Evolutionary conservation across 2,329 filamentous ascomycete species (phyloP).

Genomic region (Xylariaceae sp.): DNA sequence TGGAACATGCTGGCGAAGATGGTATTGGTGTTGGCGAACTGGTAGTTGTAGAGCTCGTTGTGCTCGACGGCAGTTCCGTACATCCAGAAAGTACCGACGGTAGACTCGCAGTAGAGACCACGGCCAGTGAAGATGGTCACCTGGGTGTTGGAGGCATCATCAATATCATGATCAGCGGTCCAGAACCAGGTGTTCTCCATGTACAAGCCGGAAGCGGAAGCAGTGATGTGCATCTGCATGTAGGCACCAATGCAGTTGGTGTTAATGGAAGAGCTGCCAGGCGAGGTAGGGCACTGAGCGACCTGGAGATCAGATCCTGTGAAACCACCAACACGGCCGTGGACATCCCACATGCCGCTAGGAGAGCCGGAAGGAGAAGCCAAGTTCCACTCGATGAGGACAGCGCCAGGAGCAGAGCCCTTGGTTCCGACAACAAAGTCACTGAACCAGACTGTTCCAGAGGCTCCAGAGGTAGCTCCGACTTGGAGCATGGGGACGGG

Average conservation of each 20-base stretch:
- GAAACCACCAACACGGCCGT: conserved; percentile 70
- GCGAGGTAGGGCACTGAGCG: conserved; percentile 59
- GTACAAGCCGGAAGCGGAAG: conserved; percentile 31
- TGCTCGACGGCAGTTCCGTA: conserved; percentile 60
- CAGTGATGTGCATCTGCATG: conserved; percentile 37
- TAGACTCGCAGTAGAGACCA: conserved; percentile 42
- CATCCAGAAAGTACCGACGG: conserved; percentile 47
- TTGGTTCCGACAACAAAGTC: conserved; percentile 69
- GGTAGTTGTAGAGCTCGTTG: conserved; percentile 59
- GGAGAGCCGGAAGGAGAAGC: conserved; percentile 39
- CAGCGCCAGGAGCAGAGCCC: conserved; percentile 63
- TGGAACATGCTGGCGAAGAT: conserved; percentile 60
- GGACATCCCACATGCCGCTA: conserved; percentile 68
- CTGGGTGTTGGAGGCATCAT: conserved; percentile 44
- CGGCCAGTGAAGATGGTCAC: conserved; percentile 51
- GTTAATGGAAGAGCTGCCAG: conserved; percentile 30
- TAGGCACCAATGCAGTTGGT: conserved; percentile 35
- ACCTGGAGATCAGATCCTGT: conserved; percentile 65
- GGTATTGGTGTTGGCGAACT: conserved; percentile 53
- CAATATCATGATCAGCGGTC: conserved; percentile 53
- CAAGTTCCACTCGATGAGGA: conserved; percentile 71
- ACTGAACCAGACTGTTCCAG: conserved; percentile 64
- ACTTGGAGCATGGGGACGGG: conserved; percentile 65
- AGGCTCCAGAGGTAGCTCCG: conserved; percentile 55
- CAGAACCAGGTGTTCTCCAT: conserved; percentile 44